Conservation (phyloP, 768 basidiomycete genomes). For the Erythrobasidium yunnanense region DNA sequence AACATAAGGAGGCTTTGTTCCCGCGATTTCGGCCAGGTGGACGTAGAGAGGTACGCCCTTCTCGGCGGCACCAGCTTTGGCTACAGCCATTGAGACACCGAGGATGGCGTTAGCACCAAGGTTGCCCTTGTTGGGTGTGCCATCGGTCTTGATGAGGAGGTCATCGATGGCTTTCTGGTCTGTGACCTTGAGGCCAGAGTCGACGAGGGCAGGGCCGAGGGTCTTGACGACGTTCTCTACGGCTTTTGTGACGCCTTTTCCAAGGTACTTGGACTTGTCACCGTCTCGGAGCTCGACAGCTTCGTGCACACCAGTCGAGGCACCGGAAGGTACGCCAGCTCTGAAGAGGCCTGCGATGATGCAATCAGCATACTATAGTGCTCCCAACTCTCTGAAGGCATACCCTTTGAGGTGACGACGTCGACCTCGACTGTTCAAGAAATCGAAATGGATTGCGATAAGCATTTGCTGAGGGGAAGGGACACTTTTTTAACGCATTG, state of each 20-base stretch:
- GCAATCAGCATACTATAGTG: not conserved
- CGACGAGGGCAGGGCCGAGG: constrained; percentile 80
- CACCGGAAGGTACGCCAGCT: constrained; percentile 91
- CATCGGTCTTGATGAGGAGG: constrained; percentile 95
- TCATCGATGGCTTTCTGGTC: constrained; percentile 92
- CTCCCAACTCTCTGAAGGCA: not conserved
- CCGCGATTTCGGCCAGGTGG: constrained; percentile 90
- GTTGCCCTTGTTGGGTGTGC: constrained; percentile 96
- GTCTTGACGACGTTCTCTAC: constrained; percentile 83
- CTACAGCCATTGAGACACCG: constrained; percentile 90
- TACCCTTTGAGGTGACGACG: constrained; percentile 38
- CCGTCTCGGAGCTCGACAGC: constrained; percentile 97
- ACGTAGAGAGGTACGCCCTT: constrained; percentile 92
- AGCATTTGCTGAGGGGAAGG: not conserved
- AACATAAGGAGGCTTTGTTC: constrained; percentile 83
- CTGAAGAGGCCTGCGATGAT: constrained; percentile 76
- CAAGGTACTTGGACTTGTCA: constrained; percentile 82
- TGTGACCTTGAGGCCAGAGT: constrained; percentile 70
- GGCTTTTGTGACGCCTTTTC: constrained; percentile 95
- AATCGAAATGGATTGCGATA: not conserved
- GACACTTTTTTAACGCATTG: constrained; percentile 44
- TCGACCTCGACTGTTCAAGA: constrained; percentile 46
- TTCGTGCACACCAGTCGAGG: constrained; percentile 95
- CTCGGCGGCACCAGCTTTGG: constrained; percentile 85
- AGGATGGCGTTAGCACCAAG: constrained; percentile 99